Base-by-base conservation (phyloP, 108 stramenopile genomes). In the Epipyxis sp. region DNA sequence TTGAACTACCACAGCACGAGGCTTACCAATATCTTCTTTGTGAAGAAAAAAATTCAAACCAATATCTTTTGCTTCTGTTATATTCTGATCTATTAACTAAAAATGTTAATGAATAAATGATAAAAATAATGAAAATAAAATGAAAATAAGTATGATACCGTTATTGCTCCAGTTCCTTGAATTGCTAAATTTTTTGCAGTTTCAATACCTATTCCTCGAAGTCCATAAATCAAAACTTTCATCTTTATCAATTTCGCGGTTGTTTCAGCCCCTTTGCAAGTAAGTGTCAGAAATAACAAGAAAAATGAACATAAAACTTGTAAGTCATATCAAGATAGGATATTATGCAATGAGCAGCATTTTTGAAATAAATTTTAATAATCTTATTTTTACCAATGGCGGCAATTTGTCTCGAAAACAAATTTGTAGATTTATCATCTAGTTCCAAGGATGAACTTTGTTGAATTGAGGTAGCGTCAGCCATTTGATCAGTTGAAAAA, bases 151-250 rank as follows among this genome's bases (percentile, higher is more conserved):
- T 13, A 2, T 1, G 1, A 1, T 2, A 44, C 42, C 1, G 74
- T 20, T 44, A 45, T 44, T 46, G 6, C 74, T 30, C 61, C 61
- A 3, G 34, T 25, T 1, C 16, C 44, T 40, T 61, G 77, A 16
- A 77, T 27, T 10, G 54, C n/a, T n/a, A 39, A 46, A 68, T 76
- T 59, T 77, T 78, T 67, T 16, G 25, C 45, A 16, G 72, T 79
- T 59, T 90, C 89, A 20, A 89, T 59, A 50, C 88, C 89, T 1
- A 88, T 85, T 35, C 88, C 88, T 30, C 82, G 69, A 40, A 69
- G 44, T n/a, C 88, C 88, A 27, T 87, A 86, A 58, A 90, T 72
- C 32, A 88, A 83, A 20, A 90, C 85, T 57, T 80, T 39, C 80
- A 83, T 81, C 0, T 80, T 67, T 13, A 74, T 27, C 37, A 74